phyloP scores from a whole-genome alignment of 495 filamentous ascomycete species.

The Immersiella caudata region DNA sequence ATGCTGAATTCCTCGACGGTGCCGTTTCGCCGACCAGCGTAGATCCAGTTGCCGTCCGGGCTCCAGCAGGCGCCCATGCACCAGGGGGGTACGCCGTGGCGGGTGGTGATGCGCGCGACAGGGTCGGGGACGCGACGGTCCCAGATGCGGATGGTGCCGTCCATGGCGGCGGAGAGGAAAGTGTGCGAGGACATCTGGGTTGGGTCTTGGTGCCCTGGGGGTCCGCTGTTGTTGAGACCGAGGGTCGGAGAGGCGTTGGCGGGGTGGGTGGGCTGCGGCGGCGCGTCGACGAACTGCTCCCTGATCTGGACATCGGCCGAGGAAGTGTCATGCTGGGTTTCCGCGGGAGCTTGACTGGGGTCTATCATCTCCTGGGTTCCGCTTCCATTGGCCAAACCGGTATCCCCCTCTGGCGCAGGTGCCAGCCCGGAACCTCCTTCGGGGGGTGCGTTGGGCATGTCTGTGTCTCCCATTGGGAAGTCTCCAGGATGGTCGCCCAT shows the following conservation, averaged over 20 bases:
- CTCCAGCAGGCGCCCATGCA: slow-evolving; percentile 99
- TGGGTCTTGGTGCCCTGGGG: slow-evolving; percentile 39
- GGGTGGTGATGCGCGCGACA: slow-evolving; percentile 73
- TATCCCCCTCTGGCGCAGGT: slow-evolving; percentile 5
- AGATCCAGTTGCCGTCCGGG: slow-evolving; percentile 93
- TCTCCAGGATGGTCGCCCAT: slow-evolving; percentile 56
- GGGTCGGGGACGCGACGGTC: slow-evolving; percentile 78
- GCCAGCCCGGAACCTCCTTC: slow-evolving; percentile 14
- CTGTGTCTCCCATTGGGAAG: slow-evolving; percentile 40
- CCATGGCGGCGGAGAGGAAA: slow-evolving; percentile 84
- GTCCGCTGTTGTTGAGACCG: slow-evolving; percentile 31
- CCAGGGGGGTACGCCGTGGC: slow-evolving; percentile 82
- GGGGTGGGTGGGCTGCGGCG: slow-evolving; percentile 25
- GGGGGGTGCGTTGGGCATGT: slow-evolving; percentile 11
- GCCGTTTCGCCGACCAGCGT: slow-evolving; percentile 88
- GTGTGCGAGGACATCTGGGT: slow-evolving; percentile 63
- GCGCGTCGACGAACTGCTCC: slow-evolving; percentile 18
- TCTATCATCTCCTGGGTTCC: not conserved
- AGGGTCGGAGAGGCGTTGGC: slow-evolving; percentile 37
- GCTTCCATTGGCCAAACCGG: not conserved
- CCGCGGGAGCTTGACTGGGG: not conserved
- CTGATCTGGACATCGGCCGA: not conserved
- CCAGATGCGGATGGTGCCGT: slow-evolving; percentile 90
- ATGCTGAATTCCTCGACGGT: slow-evolving; percentile 94
- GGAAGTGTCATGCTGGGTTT: not conserved